Base-by-base conservation (phyloP, 768 basidiomycete genomes). In the Lanmaoa pseudosensibilis region DNA sequence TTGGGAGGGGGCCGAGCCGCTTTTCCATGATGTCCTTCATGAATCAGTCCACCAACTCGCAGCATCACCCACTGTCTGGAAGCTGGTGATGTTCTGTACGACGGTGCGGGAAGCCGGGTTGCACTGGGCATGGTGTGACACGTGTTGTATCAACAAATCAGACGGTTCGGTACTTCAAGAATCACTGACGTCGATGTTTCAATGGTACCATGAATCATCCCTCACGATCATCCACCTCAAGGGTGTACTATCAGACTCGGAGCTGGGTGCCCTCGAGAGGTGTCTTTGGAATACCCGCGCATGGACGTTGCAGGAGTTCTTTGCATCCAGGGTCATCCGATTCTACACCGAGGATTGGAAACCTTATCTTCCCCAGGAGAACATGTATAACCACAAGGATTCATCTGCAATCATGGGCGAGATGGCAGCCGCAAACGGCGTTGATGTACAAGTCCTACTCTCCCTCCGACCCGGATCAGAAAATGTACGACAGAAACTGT, bases 81-180 rank as follows among this genome's bases (percentile, higher is more conserved):
- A 58, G 32, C 30, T 58, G n/a, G 32, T 32, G 25, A 55, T 21
- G 25, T 58, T 58, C 27, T 58, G 52, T n/a, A 6, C 3, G 25
- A 23, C 19, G 3, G 21, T 18, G 19, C 46, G 16, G 27, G 52
- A 55, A 10, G 52, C 52, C 3, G 57, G 53, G 2, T 46, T 41
- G 13, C 23, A 18, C 7, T 58, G 54, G 46, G 63, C 49, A 9
- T 64, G 61, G 63, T 27, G 25, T 4, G 61, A 63, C 15, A 55
- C 57, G 0, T 59, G 50, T 7, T 64, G 63, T 39, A 60, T 63
- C 41, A 52, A 63, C 53, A 63, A 56, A 19, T 16, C 16, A 33
- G 55, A 41, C 10, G 32, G 32, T 5, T 11, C 40, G 5, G 50
- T 25, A 5, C 23, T 41, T 12, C 23, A 37, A 19, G 36, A 49